Percentiles rank a stretch among this genome's conserved stretches.
These are phyloP conservation scores for Spatholobus suberectus DNA, from an alignment of 306 rosid genomes.

Conservation along the genomic window DNA sequence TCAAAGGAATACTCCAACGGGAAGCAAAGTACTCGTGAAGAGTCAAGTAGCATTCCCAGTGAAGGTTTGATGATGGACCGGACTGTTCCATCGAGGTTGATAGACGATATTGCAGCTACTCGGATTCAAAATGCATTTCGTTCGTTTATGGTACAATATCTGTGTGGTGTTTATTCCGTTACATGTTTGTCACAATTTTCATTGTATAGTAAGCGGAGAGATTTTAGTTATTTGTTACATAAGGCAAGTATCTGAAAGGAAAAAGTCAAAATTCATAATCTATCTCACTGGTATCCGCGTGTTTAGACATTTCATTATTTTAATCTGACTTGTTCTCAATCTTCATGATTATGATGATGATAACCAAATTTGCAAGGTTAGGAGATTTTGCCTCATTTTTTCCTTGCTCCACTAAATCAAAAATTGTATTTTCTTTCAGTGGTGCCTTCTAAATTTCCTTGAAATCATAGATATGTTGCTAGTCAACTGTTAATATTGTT, in stretches of 20 bases:
- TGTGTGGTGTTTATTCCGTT: neutral
- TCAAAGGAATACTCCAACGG: conserved; percentile 35
- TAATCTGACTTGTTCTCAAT: neutral
- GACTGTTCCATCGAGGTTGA: conserved; percentile 44
- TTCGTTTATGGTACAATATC: conserved; percentile 56
- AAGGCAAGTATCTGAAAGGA: conserved; percentile 10
- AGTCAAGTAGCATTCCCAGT: conserved; percentile 40
- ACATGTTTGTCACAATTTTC: neutral
- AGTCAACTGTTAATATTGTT: neutral
- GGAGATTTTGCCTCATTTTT: neutral
- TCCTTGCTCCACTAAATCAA: neutral
- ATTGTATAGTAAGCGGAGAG: neutral
- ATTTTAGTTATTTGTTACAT: conserved; percentile 14
- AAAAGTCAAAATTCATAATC: neutral
- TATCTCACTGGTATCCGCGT: neutral
- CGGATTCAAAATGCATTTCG: conserved; percentile 80
- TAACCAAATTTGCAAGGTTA: neutral
- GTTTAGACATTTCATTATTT: neutral
- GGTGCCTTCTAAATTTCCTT: neutral
- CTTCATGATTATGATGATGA: neutral
- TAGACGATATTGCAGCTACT: conserved; percentile 66
- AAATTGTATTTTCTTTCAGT: neutral
- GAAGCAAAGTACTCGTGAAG: conserved; percentile 40
- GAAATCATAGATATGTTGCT: neutral
- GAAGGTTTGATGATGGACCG: conserved; percentile 40